These are phyloP conservation scores for Fusarium sarcochroum DNA, from an alignment of 2,329 filamentous ascomycete species.

Conservation along the genomic window DNA sequence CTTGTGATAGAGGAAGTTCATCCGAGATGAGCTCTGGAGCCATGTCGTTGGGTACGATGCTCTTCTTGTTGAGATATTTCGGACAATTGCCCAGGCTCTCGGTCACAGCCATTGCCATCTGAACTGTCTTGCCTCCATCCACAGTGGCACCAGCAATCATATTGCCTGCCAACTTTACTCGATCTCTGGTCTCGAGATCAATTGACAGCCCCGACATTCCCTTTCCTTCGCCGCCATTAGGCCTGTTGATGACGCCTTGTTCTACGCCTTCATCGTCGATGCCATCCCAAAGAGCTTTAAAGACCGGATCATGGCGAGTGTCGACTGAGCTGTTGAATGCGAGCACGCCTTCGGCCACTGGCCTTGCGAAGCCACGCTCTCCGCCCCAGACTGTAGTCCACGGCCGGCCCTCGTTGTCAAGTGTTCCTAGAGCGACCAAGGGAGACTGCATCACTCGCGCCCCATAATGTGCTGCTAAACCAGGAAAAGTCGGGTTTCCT, in stretches of 20 bases:
- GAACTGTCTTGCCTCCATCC: conserved; percentile 54
- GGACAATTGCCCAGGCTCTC: conserved; percentile 87
- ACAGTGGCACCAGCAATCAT: conserved; percentile 75
- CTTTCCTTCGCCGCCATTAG: conserved; percentile 57
- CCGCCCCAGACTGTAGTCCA: conserved; percentile 89
- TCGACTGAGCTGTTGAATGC: conserved; percentile 75
- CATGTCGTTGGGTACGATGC: conserved; percentile 64
- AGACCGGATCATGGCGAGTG: conserved; percentile 76
- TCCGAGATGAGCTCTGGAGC: conserved; percentile 64
- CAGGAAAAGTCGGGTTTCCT: conserved; percentile 77
- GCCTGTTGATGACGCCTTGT: conserved; percentile 52
- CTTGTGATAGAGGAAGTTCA: conserved; percentile 61
- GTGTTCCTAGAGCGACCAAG: conserved; percentile 79
- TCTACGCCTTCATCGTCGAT: conserved; percentile 58
- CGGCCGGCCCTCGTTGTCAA: conserved; percentile 75
- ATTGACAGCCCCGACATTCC: conserved; percentile 69
- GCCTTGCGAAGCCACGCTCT: conserved; percentile 74
- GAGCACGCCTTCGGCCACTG: conserved; percentile 73
- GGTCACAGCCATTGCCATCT: conserved; percentile 76
- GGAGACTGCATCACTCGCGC: conserved; percentile 73
- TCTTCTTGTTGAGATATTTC: conserved; percentile 86
- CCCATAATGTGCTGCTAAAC: conserved; percentile 73
- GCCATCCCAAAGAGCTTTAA: conserved; percentile 71
- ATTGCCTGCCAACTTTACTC: conserved; percentile 80
- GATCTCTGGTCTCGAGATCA: conserved; percentile 66